A percentile compares a stretch with the other conserved stretches of the same genome.
Conservation (phyloP, 345 rosid genomes). For the Arabidopsis suecica region DNA sequence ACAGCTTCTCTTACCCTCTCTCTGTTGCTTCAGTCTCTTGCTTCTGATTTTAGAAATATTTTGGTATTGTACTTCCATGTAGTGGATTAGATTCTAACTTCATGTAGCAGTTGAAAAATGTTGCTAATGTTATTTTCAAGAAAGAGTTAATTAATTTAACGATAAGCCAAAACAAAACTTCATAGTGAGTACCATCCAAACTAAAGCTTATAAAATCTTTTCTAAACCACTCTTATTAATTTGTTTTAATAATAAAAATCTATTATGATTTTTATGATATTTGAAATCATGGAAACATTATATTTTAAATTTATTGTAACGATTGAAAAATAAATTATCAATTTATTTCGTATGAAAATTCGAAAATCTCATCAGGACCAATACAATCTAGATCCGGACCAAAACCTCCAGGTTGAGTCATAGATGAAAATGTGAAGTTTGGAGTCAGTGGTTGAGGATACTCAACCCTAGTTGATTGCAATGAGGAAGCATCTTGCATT, state of each 20-base stretch:
- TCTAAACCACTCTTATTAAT: not conserved
- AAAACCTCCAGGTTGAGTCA: constrained; percentile 59
- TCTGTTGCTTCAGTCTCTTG: constrained; percentile 64
- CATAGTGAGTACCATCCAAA: too few species aligned
- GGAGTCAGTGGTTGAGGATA: constrained; percentile 69
- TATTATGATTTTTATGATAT: not conserved
- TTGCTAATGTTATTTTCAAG: not conserved
- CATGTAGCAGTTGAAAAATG: not conserved
- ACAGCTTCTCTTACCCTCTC: constrained; percentile 63
- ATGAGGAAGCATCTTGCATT: constrained; percentile 55
- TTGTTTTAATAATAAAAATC: not conserved
- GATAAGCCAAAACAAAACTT: too few species aligned
- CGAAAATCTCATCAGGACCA: not conserved
- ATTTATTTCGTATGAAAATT: not conserved
- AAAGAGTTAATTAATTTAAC: too few species aligned
- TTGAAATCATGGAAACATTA: not conserved
- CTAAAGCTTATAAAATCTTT: not conserved
- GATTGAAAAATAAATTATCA: not conserved
- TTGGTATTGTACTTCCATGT: not conserved
- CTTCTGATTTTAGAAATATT: constrained; percentile 36
- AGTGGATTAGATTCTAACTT: not conserved
- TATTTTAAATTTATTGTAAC: not conserved
- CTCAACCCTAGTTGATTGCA: constrained; percentile 59
- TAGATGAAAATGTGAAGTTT: constrained; percentile 65
- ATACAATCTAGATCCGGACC: constrained; percentile 53